Conservation (phyloP, 768 basidiomycete genomes). For the Nidularia sp. region DNA sequence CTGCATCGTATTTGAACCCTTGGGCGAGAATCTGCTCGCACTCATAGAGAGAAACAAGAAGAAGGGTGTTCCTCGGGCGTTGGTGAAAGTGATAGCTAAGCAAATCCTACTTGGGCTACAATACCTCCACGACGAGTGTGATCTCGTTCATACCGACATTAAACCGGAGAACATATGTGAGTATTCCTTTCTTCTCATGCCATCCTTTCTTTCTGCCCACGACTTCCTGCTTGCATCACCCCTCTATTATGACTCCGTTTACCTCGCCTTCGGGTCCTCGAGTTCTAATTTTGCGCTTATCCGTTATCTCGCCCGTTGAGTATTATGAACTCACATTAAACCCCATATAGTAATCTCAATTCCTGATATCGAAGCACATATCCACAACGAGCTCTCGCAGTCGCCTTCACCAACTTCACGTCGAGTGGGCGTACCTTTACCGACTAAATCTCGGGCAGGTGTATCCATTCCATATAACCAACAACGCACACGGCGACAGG, state of each 20-base stretch:
- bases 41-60: slow-evolving; percentile 76
- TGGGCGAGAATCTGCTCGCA: slow-evolving; percentile 74
- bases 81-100: slow-evolving; percentile 83
- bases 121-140: slow-evolving; percentile 90
- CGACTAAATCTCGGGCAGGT: slow-evolving; percentile 58
- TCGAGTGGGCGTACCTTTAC: slow-evolving; percentile 75
- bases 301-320: slow-evolving; percentile 9
- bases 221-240: slow-evolving; percentile 10
- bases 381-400: slow-evolving; percentile 59
- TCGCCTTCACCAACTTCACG: slow-evolving; percentile 74
- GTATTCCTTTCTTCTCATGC: slow-evolving; percentile 22
- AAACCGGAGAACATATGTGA: slow-evolving; percentile 95
- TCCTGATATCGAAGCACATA: slow-evolving; percentile 75
- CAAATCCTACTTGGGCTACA: slow-evolving; percentile 87
- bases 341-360: slow-evolving; percentile 70
- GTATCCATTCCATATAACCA: slow-evolving; percentile 58
- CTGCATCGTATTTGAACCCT: slow-evolving; percentile 88
- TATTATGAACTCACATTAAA: slow-evolving; percentile 1
- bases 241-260: neutral
- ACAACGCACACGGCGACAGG: slow-evolving; percentile 51
- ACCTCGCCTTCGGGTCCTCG: slow-evolving; percentile 2
- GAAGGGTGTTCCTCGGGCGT: slow-evolving; percentile 75
- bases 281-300: slow-evolving; percentile 3
- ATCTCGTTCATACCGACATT: slow-evolving; percentile 89
- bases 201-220: slow-evolving; percentile 5